Base-by-base conservation (phyloP, 352 stramenopile genomes). In the Phytophthora litchii region DNA sequence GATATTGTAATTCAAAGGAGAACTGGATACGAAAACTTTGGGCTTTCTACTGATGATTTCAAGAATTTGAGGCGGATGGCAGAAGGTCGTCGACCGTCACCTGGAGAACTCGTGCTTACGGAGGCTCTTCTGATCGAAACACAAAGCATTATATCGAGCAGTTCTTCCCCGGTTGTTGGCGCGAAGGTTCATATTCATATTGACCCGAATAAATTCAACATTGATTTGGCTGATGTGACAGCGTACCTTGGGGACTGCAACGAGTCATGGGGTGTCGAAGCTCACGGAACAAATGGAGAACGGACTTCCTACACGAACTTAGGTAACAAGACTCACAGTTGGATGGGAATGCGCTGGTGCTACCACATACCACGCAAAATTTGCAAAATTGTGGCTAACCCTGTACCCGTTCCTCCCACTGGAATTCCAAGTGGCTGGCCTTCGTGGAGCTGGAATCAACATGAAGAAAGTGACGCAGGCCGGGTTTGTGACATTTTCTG, bases 331-430 rank as follows among this genome's bases (percentile, higher is more conserved):
- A 93, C 81, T 0, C 70, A 72, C 19, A 80, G 81, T 17, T 94
- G 82, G 78, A 87, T 94, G 82, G 70, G 64, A 25, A 85, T 94
- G 76, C 83, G 76, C 19, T 94, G 86, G 86, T 84, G 76, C 27
- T 94, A 94, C 43, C 78, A 89, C 29, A 58, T 93, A 17, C 83
- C 86, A 31, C 74, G 86, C 51, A 72, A 57, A 40, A 60, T 94
- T 27, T 50, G 53, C 27, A 72, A 75, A 41, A 77, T 93, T 27
- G 50, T 74, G 25, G 77, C 71, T 12, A 72, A 74, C 29, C 73
- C 86, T 7, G 78, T 94, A 11, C 86, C 83, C 0, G 61, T 87
- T 44, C 83, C 83, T 48, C 78, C 83, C 0, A 80, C 69, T 52
- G 80, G 77, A 23, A 52, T 90, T 29, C 74, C 80, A 19, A 73